phyloP scores from a whole-genome alignment of 345 rosid genomes.

The Lumnitzera racemosa region DNA sequence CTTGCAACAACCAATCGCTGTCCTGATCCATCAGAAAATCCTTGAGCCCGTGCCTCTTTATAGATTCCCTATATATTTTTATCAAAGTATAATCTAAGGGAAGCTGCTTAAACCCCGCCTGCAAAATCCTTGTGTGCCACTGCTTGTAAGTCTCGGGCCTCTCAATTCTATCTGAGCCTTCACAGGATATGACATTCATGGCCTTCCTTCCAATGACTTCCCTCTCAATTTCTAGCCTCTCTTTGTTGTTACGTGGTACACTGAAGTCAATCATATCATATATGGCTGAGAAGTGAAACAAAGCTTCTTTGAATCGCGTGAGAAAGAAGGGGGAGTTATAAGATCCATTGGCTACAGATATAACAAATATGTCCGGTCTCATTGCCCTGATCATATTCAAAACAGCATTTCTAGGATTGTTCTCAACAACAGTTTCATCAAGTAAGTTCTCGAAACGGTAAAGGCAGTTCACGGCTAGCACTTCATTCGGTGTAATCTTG shows the following conservation, averaged over 20 bases:
- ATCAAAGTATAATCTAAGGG: conserved; percentile 24
- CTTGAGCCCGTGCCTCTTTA: conserved; percentile 20
- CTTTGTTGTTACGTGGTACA: conserved; percentile 20
- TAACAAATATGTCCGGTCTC: conserved; percentile 32
- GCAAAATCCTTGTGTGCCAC: conserved; percentile 33
- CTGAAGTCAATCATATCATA: conserved; percentile 30
- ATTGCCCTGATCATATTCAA: conserved; percentile 25
- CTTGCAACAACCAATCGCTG: conserved; percentile 41
- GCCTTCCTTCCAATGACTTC: conserved; percentile 25
- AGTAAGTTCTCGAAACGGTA: conserved; percentile 27
- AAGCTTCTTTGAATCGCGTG: conserved; percentile 35
- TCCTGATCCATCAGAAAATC: conserved; percentile 30
- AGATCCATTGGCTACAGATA: conserved; percentile 23
- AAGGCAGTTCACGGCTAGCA: conserved; percentile 33
- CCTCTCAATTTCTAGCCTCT: conserved; percentile 25
- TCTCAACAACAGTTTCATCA: conserved; percentile 32
- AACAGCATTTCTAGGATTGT: conserved; percentile 31
- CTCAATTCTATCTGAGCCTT: conserved; percentile 34
- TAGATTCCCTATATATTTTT: conserved; percentile 9
- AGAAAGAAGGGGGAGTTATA: conserved; percentile 42
- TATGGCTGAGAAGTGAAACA: conserved; percentile 34
- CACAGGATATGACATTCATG: conserved; percentile 36
- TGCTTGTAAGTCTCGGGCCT: conserved; percentile 51
- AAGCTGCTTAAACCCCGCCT: conserved; percentile 41
- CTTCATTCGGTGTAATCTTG: conserved; percentile 24